Conservation (phyloP, 306 rosid genomes). For the Medicago ruthenica region DNA sequence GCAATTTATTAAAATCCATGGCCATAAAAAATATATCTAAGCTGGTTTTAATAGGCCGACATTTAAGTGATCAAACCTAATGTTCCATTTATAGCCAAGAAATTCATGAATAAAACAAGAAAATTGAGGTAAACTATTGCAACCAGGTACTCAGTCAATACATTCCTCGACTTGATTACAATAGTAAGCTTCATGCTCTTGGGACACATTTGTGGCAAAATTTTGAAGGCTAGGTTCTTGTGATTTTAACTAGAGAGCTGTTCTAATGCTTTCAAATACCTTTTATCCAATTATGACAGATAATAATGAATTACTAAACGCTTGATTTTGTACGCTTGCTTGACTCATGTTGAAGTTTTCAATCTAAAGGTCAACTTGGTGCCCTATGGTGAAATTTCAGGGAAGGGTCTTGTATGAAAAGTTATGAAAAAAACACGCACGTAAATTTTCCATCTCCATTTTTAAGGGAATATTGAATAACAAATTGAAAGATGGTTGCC, state of each 20-base stretch:
- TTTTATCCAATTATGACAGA: not conserved
- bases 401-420: not conserved
- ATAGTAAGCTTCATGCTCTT: conserved; percentile 8
- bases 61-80: conserved; percentile 12
- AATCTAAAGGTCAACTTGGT: not conserved
- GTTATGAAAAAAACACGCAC: not conserved
- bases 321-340: not conserved
- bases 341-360: not conserved
- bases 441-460: conserved; percentile 1
- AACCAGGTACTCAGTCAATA: not conserved
- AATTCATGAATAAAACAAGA: not conserved
- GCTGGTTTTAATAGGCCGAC: conserved; percentile 17
- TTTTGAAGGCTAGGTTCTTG: not conserved
- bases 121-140: conserved; percentile 12
- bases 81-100: conserved; percentile 21
- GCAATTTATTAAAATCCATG: not conserved
- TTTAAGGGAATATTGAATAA: not conserved
- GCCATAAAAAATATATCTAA: not conserved
- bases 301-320: not conserved
- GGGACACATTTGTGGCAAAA: not conserved
- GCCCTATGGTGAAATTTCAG: not conserved
- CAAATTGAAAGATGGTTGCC: conserved; percentile 15
- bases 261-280: conserved; percentile 18
- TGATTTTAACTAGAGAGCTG: not conserved
- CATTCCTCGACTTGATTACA: not conserved